Evolutionary conservation across 768 basidiomycete genomes (phyloP).

Genomic region (Multifurca ochricompacta): DNA sequence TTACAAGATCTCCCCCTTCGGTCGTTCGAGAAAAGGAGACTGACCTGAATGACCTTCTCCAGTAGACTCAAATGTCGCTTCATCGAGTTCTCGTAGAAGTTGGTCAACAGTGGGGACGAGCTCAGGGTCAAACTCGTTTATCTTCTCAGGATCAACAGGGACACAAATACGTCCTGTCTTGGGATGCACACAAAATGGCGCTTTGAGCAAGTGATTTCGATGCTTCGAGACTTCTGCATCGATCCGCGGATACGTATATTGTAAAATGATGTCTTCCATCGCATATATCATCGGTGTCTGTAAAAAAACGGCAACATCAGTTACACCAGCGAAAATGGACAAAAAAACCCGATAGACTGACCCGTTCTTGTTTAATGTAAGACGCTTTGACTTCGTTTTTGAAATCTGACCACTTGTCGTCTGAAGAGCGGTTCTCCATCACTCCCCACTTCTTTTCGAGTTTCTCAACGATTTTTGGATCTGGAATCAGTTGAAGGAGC

Average conservation of each 20-base stretch:
- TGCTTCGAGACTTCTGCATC: constrained; percentile 98
- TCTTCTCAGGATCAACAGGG: constrained; percentile 68
- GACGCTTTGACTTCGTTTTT: constrained; percentile 31
- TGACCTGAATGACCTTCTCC: constrained; percentile 18
- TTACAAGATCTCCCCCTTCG: neutral
- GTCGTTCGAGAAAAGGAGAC: neutral
- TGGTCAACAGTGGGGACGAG: constrained; percentile 80
- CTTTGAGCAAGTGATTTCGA: constrained; percentile 94
- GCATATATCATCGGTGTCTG: constrained; percentile 37
- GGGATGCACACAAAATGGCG: constrained; percentile 95
- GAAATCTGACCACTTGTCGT: constrained; percentile 69
- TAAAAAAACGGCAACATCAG: constrained; percentile 5
- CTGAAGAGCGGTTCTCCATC: constrained; percentile 46
- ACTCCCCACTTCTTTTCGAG: constrained; percentile 56
- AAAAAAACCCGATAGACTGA: constrained; percentile 23
- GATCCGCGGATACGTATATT: constrained; percentile 93
- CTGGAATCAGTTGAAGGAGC: constrained; percentile 69
- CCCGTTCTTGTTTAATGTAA: constrained; percentile 31
- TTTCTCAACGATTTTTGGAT: constrained; percentile 38
- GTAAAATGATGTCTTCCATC: constrained; percentile 82
- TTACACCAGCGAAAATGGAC: neutral
- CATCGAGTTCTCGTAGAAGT: constrained; percentile 74
- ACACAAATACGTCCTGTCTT: constrained; percentile 95
- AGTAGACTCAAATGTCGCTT: constrained; percentile 17
- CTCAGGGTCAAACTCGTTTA: constrained; percentile 80